Evolutionary conservation across 2,329 filamentous ascomycete species (phyloP).

Genomic region (Penicillium hordei): DNA sequence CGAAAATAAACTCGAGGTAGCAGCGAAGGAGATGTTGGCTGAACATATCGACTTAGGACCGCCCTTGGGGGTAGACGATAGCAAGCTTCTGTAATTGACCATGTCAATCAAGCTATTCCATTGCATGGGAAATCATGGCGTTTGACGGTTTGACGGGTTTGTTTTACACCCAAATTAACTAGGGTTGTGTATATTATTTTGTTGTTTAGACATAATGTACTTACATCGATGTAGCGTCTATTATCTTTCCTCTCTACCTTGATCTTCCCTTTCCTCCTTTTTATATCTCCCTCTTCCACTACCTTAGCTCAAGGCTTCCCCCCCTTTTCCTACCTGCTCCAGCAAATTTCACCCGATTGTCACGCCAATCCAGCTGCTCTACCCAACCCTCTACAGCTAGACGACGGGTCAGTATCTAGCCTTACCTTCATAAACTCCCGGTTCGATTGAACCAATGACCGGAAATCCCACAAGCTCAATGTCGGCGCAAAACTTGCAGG

Average conservation of each 20-base stretch:
- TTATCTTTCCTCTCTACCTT: not conserved
- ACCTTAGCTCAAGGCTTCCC: no score
- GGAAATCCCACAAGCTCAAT: no score
- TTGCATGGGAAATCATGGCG: not conserved
- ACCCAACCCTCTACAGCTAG: no score
- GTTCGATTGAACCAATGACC: no score
- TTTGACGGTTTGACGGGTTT: not conserved
- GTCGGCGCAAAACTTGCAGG: no score
- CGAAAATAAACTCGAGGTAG: conserved; percentile 34
- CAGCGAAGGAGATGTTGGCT: conserved; percentile 42
- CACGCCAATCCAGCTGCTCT: no score
- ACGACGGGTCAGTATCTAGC: no score
- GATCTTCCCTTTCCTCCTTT: not conserved
- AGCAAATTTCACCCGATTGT: no score
- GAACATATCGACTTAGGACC: conserved; percentile 34
- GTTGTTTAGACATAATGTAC: not conserved
- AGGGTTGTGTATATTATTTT: conserved; percentile 8
- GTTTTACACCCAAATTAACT: not conserved
- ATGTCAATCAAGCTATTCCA: not conserved
- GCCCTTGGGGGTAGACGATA: conserved; percentile 28
- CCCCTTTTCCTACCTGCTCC: no score
- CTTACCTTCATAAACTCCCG: no score
- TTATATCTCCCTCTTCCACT: not conserved
- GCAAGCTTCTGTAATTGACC: conserved; percentile 23
- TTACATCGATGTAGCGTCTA: not conserved